Evolutionary conservation across 2,329 filamentous ascomycete genomes (phyloP).

Genomic region (Didymella sp.): DNA sequence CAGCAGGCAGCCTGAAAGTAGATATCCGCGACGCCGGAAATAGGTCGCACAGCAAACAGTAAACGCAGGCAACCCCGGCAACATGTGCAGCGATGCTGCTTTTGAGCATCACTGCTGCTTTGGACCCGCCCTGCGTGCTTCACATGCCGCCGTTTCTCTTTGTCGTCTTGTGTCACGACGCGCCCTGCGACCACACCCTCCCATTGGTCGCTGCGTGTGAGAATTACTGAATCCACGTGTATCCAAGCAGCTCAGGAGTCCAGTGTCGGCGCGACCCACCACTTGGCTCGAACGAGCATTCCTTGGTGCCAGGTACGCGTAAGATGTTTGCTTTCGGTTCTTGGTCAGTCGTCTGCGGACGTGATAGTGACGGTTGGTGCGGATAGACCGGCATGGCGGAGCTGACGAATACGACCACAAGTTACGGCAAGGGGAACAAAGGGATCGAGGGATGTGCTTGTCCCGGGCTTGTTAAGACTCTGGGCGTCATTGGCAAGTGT

Average conservation of each 20-base stretch:
- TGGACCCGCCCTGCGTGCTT: background rate
- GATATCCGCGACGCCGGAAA: constrained; percentile 2
- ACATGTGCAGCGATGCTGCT: background rate
- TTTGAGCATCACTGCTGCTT: background rate
- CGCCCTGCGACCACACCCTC: background rate
- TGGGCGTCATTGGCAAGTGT: background rate
- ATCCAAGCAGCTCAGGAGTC: constrained; percentile 7
- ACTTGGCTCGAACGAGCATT: background rate
- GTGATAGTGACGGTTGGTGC: background rate
- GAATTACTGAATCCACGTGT: constrained; percentile 2
- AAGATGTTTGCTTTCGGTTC: background rate
- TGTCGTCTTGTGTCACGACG: constrained; percentile 11
- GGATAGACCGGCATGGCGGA: constrained; percentile 14
- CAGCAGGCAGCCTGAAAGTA: constrained; percentile 1
- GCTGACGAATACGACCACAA: constrained; percentile 4
- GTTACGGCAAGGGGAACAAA: background rate
- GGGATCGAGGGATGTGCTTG: background rate
- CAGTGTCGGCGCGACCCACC: constrained; percentile 2
- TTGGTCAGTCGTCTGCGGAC: background rate
- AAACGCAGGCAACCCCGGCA: constrained; percentile 4
- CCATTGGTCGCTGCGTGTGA: background rate
- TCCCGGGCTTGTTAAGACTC: background rate
- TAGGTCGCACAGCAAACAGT: constrained; percentile 3
- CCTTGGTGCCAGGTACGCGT: constrained; percentile 16
- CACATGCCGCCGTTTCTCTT: constrained; percentile 6